Evolutionary conservation across 148 eudicot genomes (phyloP).

Genomic region (Rhododendron molle): DNA sequence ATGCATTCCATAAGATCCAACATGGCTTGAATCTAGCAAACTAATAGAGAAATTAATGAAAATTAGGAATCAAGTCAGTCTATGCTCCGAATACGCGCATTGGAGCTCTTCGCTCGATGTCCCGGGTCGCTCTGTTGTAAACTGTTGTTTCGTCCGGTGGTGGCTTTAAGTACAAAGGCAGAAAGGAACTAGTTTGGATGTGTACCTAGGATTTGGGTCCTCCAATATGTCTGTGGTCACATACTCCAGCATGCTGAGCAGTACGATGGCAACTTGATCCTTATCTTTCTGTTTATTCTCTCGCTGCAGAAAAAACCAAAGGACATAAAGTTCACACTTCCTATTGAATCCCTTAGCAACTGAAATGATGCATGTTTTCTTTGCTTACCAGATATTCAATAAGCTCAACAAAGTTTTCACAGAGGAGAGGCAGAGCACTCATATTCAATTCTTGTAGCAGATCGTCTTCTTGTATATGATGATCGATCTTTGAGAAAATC

Average conservation of each 20-base stretch:
- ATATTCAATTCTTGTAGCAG: conserved; percentile 42
- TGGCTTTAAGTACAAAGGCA: not conserved
- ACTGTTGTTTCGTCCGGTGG: not conserved
- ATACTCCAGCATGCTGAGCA: conserved; percentile 61
- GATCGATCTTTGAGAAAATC: conserved; percentile 51
- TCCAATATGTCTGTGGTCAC: conserved; percentile 68
- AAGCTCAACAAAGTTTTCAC: conserved; percentile 48
- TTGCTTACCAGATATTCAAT: conserved; percentile 49
- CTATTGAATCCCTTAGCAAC: not conserved
- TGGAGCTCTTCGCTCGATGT: not conserved
- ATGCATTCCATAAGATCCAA: conserved; percentile 42
- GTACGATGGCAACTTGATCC: conserved; percentile 50
- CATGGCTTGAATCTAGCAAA: conserved; percentile 57
- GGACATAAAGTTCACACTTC: not conserved
- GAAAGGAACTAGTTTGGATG: conserved; percentile 1
- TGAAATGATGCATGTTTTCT: not conserved
- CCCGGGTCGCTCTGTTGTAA: not conserved
- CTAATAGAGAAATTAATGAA: conserved; percentile 21
- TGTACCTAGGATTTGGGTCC: conserved; percentile 47
- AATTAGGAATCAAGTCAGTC: conserved; percentile 6
- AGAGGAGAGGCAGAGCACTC: conserved; percentile 55
- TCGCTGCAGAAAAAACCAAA: conserved; percentile 27
- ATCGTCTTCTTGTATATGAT: conserved; percentile 36
- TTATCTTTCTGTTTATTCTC: conserved; percentile 52
- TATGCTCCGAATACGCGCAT: not conserved